Base-by-base conservation (phyloP, 2,329 filamentous ascomycete genomes). In the Hymenoscyphus fructigenus region DNA sequence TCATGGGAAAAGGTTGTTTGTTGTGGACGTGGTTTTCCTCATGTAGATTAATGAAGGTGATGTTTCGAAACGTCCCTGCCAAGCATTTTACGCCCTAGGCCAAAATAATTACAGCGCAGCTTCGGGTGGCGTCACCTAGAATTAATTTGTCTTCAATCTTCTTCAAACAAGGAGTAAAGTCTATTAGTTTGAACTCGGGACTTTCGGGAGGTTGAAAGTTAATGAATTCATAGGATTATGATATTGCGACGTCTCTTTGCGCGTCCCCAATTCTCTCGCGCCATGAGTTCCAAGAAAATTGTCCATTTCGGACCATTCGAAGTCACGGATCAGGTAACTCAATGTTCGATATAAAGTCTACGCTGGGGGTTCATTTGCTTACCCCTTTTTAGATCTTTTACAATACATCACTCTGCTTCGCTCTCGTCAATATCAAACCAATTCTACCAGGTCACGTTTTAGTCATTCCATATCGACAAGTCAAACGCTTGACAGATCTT, bases 391-490 rank as follows among this genome's bases (percentile, higher is more conserved):
- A 97, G 91, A 92, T 97, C 80, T 98, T 98, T 81, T 86, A 96
- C 78, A 83, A 83, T 69, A 96, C 93, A 1, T 83, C 85, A 0
- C 84, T 90, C 73, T 91, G 89, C 71, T 97, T 93, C 80, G 93
- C 92, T 62, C 84, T 98, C 68, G 93, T 98, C 65, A 99, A 99
- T 80, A 87, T 98, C 76, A 97, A 97, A 79, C 95, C 95, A 28
- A 86, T 99, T 44, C 85, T 97, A 1, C 93, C 93, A 0, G 95
- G 95, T 64, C 95, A 99, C 80, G 89, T 98, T 67, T 90, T 99
- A 36, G 86, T 99, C 67, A 97, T 91, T 70, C 92, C 95, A 0
- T 84, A 86, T 23, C 83, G 83, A 38, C 79, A 81, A 32, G 89
- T 93, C 70, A 85, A 84, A 58, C 91, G 92, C 59, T 84, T 98